These are phyloP conservation scores for Mycena epipterygia DNA, from an alignment of 768 basidiomycete genomes.

Conservation along the genomic window DNA sequence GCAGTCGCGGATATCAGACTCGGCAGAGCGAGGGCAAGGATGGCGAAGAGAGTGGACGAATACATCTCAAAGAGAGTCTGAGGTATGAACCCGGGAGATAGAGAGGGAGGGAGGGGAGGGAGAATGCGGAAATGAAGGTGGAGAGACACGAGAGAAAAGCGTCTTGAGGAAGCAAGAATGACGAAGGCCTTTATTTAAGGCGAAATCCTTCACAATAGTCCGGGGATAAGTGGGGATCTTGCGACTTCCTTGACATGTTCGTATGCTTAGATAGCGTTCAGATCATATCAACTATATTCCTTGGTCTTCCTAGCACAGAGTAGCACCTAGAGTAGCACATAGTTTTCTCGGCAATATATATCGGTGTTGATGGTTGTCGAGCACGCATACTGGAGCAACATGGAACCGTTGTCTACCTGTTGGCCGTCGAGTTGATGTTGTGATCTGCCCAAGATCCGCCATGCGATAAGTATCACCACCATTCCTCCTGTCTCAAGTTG, in stretches of 20 bases:
- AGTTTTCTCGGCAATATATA: too few relatives aligned
- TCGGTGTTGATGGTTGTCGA: neutral
- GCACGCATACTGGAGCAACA: neutral
- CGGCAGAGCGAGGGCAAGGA: constrained; percentile 22
- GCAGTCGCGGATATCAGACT: constrained; percentile 21
- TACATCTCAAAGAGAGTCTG: constrained; percentile 13
- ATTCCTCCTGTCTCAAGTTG: too few relatives aligned
- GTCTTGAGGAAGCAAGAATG: constrained; percentile 5
- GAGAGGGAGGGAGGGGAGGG: neutral
- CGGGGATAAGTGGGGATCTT: neutral
- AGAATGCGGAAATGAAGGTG: constrained; percentile 7
- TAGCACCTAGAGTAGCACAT: too few relatives aligned
- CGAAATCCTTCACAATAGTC: neutral
- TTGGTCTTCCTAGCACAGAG: neutral
- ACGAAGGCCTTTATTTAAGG: neutral
- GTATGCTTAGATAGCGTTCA: constrained; percentile 9
- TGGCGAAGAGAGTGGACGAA: constrained; percentile 18
- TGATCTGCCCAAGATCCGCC: too few relatives aligned
- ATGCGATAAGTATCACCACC: too few relatives aligned
- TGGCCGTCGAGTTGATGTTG: too few relatives aligned
- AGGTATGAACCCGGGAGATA: too few relatives aligned
- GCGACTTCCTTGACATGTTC: constrained; percentile 21
- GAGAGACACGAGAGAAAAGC: constrained; percentile 14
- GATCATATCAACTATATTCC: neutral
- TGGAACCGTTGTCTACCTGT: too few relatives aligned